phyloP scores from a whole-genome alignment of 495 filamentous ascomycete genomes.

The Copromyces sp. region DNA sequence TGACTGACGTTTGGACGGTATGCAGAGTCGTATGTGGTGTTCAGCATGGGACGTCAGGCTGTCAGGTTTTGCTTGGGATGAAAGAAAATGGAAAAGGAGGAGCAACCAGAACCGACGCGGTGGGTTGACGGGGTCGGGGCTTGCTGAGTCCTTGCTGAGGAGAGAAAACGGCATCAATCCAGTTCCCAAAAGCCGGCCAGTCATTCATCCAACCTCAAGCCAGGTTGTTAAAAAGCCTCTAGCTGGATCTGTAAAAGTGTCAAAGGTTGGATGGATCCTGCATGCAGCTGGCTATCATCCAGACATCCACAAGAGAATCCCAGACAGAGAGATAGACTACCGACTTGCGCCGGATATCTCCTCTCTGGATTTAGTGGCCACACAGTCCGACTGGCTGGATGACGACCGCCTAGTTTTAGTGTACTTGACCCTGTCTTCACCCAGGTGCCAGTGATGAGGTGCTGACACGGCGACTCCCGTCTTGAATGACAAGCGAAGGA shows the following conservation, averaged over 20 bases:
- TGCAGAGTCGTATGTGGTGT: neutral
- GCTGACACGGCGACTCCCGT: neutral
- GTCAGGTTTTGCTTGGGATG: neutral
- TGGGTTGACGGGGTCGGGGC: neutral
- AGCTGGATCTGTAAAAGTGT: neutral
- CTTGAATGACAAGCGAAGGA: neutral
- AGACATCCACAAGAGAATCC: neutral
- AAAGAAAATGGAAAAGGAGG: neutral
- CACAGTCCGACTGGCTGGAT: neutral
- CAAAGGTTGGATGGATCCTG: neutral
- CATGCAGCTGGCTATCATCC: neutral
- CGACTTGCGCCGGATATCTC: neutral
- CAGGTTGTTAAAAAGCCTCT: neutral
- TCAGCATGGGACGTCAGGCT: neutral
- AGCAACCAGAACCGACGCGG: neutral
- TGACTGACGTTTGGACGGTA: neutral
- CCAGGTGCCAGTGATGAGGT: neutral
- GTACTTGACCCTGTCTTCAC: neutral
- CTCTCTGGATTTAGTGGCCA: neutral
- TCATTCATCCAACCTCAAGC: conserved; percentile 1
- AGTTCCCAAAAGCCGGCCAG: neutral
- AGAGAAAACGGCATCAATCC: neutral
- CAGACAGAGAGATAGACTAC: too few relatives aligned
- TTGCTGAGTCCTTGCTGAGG: neutral
- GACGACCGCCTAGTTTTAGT: neutral